Conservation (phyloP, 2,329 filamentous ascomycete species). For the Cercospora sp. region DNA sequence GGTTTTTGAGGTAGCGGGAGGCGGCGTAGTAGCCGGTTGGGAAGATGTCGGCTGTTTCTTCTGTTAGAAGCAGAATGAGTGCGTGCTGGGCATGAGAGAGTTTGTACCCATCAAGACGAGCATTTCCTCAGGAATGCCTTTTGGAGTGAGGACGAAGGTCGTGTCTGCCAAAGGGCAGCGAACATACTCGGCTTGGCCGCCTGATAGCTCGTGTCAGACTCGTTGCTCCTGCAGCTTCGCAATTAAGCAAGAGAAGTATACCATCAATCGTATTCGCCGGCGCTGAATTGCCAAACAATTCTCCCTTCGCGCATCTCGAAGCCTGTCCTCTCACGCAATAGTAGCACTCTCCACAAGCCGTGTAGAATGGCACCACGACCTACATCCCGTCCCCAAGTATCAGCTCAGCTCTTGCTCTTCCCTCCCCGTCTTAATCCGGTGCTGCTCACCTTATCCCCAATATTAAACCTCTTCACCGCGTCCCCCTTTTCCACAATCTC, state of each 20-base stretch:
- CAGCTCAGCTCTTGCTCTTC: slow-evolving; percentile 6
- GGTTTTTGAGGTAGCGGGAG: slow-evolving; percentile 70
- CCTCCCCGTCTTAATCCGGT: no score
- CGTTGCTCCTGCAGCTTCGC: no score
- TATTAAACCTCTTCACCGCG: slow-evolving; percentile 65
- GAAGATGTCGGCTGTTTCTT: slow-evolving; percentile 68
- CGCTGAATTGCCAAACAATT: slow-evolving; percentile 59
- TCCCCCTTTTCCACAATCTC: slow-evolving; percentile 67
- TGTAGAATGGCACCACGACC: slow-evolving; percentile 80
- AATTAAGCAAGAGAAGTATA: no score
- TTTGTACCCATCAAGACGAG: slow-evolving; percentile 68
- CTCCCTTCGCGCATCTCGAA: slow-evolving; percentile 68
- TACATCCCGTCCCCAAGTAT: slow-evolving; percentile 37
- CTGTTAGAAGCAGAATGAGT: background rate
- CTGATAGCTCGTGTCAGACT: background rate
- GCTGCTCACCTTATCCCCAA: slow-evolving; percentile 60
- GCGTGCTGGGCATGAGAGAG: background rate
- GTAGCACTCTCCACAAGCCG: slow-evolving; percentile 76
- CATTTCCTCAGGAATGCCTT: slow-evolving; percentile 69
- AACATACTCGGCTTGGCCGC: slow-evolving; percentile 48
- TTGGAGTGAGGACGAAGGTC: slow-evolving; percentile 73
- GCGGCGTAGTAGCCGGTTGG: slow-evolving; percentile 81
- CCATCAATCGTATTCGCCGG: slow-evolving; percentile 37
- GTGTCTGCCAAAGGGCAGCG: slow-evolving; percentile 78
- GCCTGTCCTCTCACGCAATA: slow-evolving; percentile 78